Conservation (phyloP, 2,329 filamentous ascomycete genomes). For the Penicillium verrucosum region DNA sequence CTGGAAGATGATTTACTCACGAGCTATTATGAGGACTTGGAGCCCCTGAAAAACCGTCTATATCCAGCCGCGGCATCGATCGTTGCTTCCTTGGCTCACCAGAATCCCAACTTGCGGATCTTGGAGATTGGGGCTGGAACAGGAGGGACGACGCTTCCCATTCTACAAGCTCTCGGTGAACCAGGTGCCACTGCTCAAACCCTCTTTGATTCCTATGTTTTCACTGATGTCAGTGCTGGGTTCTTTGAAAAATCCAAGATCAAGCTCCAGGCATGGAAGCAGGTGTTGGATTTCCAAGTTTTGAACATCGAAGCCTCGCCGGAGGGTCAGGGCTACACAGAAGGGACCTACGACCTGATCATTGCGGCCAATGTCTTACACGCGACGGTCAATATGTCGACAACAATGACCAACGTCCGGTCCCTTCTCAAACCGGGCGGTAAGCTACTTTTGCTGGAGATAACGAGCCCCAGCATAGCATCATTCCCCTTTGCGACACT, state of each 20-base stretch:
- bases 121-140: neutral
- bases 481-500: neutral
- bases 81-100: neutral
- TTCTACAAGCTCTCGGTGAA: neutral
- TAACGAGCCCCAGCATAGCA: neutral
- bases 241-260: neutral
- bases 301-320: neutral
- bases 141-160: neutral
- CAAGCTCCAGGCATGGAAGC: neutral
- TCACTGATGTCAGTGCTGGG: neutral
- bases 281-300: neutral
- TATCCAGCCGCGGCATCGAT: neutral
- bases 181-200: no score
- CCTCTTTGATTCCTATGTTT: neutral
- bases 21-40: neutral
- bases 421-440: neutral
- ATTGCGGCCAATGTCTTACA: neutral
- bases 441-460: neutral
- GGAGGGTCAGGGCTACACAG: neutral
- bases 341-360: neutral
- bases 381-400: neutral
- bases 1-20: neutral
- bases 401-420: neutral
- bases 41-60: neutral
- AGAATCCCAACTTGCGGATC: neutral